Base-by-base conservation (phyloP, 2,329 filamentous ascomycete genomes). In the Setomelanomma holmii region DNA sequence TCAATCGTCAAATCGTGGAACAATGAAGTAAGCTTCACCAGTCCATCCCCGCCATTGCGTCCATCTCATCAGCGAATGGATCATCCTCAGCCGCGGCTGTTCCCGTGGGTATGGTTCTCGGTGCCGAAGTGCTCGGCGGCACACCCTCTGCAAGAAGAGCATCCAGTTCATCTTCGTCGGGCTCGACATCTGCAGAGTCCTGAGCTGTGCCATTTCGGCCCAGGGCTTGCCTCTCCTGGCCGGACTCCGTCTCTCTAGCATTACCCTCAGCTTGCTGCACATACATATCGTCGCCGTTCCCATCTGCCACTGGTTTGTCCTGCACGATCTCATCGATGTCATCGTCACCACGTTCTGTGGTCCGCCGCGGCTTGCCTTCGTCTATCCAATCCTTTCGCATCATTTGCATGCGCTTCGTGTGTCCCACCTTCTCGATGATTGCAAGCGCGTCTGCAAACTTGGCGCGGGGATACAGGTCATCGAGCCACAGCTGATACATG, bases 401-500 rank as follows among this genome's bases (percentile, higher is more conserved):
- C 24, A 85, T 83, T 58, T 90, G 85, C 71, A 98, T 83, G 12
- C 82, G 81, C 70, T 90, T 93, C 64, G 89, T 91, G 75, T 97
- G 95, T 1, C 95, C 95, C 0, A 91, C 82, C 76, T 96, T 97
- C 74, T 99, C 95, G 2, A 98, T 90, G 80, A 98, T 96, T 34
- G 83, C 79, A 5, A 98, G 79, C 2, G 90, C 95, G 67, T 99
- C 95, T 41, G 90, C 84, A 68, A 99, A 99, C 68, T 92, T 93
- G 4, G 93, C 95, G 68, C 96, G 92, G 11, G 95, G 95, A 68
- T 93, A 99, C 11, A 99, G 81, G 68, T 97, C 92, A 75, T 99
- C 93, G 1, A 99, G 88, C 95, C 95, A 99, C 49, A 96, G 76
- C 72, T 98, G 95, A 71, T 98, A 99, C 71, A 96, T 90, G 20